Evolutionary conservation across 495 filamentous ascomycete genomes (phyloP).

Genomic region (Hamigera avellanea): DNA sequence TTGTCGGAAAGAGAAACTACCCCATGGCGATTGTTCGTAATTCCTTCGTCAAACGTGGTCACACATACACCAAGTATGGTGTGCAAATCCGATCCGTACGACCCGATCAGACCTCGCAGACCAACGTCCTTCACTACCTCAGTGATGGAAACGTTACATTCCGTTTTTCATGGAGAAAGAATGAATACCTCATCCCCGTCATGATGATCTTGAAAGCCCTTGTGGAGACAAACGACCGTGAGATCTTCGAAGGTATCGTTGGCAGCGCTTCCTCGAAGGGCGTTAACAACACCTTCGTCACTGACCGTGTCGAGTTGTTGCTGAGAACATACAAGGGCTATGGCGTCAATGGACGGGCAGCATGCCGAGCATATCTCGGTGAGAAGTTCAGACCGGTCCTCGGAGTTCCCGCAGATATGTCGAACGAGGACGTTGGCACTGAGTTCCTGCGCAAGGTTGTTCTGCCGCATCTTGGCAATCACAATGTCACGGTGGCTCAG

Average conservation of each 20-base stretch:
- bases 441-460: conserved; percentile 87
- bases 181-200: conserved; percentile 84
- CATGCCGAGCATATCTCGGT: conserved; percentile 75
- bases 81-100: conserved; percentile 84
- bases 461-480: conserved; percentile 75
- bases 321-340: conserved; percentile 89
- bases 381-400: conserved; percentile 82
- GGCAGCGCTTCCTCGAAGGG: conserved; percentile 62
- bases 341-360: conserved; percentile 60
- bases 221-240: conserved; percentile 88
- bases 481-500: conserved; percentile 68
- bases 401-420: conserved; percentile 64
- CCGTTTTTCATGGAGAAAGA: conserved; percentile 96
- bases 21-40: conserved; percentile 87
- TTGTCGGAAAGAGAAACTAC: conserved; percentile 80
- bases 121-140: conserved; percentile 92
- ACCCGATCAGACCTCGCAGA: conserved; percentile 94
- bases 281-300: conserved; percentile 80
- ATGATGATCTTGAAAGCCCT: conserved; percentile 96
- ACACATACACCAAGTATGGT: conserved; percentile 77
- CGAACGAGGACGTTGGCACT: conserved; percentile 74
- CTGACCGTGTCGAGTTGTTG: conserved; percentile 84
- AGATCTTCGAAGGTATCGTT: conserved; percentile 85
- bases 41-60: conserved; percentile 76
- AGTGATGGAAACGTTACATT: conserved; percentile 92